A percentile compares a stretch with the other conserved stretches of the same genome.
These are phyloP conservation scores for Capsicum rhomboideum DNA, from an alignment of 257 asterid species.

Conservation along the genomic window DNA sequence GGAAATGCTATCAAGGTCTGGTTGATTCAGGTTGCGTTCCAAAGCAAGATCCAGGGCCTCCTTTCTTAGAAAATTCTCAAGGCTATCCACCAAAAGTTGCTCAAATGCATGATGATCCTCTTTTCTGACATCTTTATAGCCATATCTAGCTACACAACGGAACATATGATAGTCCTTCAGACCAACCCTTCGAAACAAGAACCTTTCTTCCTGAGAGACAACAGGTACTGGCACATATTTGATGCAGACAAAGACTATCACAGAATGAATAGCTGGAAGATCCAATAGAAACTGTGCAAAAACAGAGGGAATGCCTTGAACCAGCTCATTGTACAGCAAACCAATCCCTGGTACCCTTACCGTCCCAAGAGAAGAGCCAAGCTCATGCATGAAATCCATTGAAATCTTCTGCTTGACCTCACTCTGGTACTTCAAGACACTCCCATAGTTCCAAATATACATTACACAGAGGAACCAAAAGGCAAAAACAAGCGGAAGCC, in stretches of 20 bases:
- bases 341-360: slow-evolving; percentile 92
- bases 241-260: slow-evolving; percentile 79
- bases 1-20: slow-evolving; percentile 41
- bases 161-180: slow-evolving; percentile 94
- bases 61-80: slow-evolving; percentile 61
- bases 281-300: slow-evolving; percentile 69
- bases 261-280: slow-evolving; percentile 90
- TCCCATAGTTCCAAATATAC: slow-evolving; percentile 95
- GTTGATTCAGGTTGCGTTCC: slow-evolving; percentile 29
- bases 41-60: slow-evolving; percentile 80
- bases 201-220: slow-evolving; percentile 88
- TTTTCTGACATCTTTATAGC: slow-evolving; percentile 82
- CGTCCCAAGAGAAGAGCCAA: slow-evolving; percentile 83
- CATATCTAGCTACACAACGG: slow-evolving; percentile 88
- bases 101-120: slow-evolving; percentile 87
- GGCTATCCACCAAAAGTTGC: slow-evolving; percentile 75
- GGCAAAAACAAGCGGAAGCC: slow-evolving; percentile 92
- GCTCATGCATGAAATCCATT: slow-evolving; percentile 69
- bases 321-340: slow-evolving; percentile 81
- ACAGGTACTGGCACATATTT: slow-evolving; percentile 83
- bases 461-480: slow-evolving; percentile 65
- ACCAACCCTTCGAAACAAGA: slow-evolving; percentile 74
- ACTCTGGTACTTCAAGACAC: slow-evolving; percentile 74
- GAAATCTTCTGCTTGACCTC: slow-evolving; percentile 83
- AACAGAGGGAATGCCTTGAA: slow-evolving; percentile 85